Evolutionary conservation across 2,329 filamentous ascomycete species (phyloP).

Genomic region (Clonostachys rhizophaga): DNA sequence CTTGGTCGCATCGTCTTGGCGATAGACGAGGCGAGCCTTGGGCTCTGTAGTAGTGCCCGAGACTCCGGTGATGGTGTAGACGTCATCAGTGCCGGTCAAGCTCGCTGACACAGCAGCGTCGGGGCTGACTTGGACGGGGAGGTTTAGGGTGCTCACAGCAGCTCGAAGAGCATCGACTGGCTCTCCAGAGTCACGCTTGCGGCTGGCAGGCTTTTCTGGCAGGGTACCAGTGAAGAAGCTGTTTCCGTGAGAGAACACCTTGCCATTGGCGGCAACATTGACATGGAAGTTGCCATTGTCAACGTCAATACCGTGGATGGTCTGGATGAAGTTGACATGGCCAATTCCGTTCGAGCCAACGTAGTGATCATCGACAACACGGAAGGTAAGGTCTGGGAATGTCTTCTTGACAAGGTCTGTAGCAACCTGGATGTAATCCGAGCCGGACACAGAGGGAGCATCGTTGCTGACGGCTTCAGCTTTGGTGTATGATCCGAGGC

Average conservation of each 20-base stretch:
- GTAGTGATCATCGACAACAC: slow-evolving; percentile 47
- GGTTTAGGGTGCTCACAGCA: slow-evolving; percentile 23
- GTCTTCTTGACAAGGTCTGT: slow-evolving; percentile 34
- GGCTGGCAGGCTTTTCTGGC: slow-evolving; percentile 26
- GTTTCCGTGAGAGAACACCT: slow-evolving; percentile 54
- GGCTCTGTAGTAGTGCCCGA: slow-evolving; percentile 45
- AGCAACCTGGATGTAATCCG: slow-evolving; percentile 35
- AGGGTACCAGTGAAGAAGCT: slow-evolving; percentile 35
- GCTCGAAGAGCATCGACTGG: slow-evolving; percentile 37
- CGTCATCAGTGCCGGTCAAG: slow-evolving; percentile 11
- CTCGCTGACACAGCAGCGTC: slow-evolving; percentile 16
- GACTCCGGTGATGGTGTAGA: slow-evolving; percentile 38
- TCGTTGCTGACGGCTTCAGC: slow-evolving; percentile 13
- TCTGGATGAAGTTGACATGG: slow-evolving; percentile 58
- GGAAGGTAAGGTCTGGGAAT: slow-evolving; percentile 34
- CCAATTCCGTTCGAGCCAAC: slow-evolving; percentile 47
- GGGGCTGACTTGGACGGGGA: slow-evolving; percentile 17
- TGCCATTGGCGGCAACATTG: slow-evolving; percentile 49
- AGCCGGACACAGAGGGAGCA: slow-evolving; percentile 6
- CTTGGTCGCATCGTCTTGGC: slow-evolving; percentile 32
- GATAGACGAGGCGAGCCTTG: slow-evolving; percentile 49
- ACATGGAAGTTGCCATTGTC: slow-evolving; percentile 59
- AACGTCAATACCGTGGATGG: slow-evolving; percentile 50
- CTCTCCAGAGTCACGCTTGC: slow-evolving; percentile 32
- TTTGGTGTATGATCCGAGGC: slow-evolving; percentile 21